These are phyloP conservation scores for Daucus carota DNA, from an alignment of 129 eudicot genomes.

Conservation along the genomic window DNA sequence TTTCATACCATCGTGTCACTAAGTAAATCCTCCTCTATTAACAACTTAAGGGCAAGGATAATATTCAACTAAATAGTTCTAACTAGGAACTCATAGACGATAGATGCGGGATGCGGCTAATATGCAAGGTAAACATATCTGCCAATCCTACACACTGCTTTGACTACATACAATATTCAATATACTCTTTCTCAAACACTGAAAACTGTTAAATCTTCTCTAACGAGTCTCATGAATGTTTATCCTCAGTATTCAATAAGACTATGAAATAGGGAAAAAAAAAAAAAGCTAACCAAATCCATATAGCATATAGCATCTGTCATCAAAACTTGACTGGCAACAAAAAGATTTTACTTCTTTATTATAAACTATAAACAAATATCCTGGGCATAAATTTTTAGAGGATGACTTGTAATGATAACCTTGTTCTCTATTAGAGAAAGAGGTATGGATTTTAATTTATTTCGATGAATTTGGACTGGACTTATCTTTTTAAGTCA, in stretches of 20 bases:
- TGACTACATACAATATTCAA: background rate
- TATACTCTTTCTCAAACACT: background rate
- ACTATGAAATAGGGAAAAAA: background rate
- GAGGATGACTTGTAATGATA: background rate
- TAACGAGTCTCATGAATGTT: background rate
- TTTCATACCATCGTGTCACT: background rate
- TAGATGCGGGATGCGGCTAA: no score
- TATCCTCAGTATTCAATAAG: background rate
- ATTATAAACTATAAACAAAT: background rate
- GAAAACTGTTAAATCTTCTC: background rate
- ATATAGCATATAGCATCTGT: background rate
- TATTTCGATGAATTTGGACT: background rate
- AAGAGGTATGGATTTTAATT: background rate
- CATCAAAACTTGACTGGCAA: background rate
- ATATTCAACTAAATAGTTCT: background rate
- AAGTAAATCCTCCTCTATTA: background rate
- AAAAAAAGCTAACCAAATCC: background rate
- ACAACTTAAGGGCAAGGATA: background rate
- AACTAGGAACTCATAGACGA: background rate
- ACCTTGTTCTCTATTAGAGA: background rate
- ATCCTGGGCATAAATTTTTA: background rate
- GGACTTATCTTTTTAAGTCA: background rate
- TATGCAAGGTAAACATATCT: no score
- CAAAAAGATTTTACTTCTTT: background rate
- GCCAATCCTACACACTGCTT: background rate